Percentiles rank a stretch among this genome's conserved stretches.
Conservation (phyloP, 805 yeast genomes). For the Metschnikowia rubicola region DNA sequence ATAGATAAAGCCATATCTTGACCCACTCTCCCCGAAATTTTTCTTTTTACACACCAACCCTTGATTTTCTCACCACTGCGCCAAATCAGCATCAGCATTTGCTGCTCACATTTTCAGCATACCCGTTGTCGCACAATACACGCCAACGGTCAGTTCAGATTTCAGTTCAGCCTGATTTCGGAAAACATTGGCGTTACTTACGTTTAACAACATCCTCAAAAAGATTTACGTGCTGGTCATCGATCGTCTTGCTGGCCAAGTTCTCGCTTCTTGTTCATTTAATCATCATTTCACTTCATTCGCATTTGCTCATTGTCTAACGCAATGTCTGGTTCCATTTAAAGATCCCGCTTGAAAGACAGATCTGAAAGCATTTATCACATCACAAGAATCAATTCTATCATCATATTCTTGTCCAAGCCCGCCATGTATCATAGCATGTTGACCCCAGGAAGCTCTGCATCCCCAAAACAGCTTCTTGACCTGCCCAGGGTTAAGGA, state of each 20-base stretch:
- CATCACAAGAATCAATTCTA: not conserved
- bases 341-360: not conserved
- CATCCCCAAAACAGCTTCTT: conserved; percentile 11
- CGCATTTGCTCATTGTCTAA: not conserved
- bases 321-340: conserved; percentile 7
- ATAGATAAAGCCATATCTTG: not conserved
- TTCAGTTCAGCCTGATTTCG: conserved; percentile 6
- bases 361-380: not conserved
- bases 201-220: conserved; percentile 1
- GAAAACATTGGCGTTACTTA: not conserved
- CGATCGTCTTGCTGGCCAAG: conserved; percentile 8
- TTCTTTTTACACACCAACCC: not conserved
- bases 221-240: conserved; percentile 9
- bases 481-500: conserved; percentile 6
- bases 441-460: conserved; percentile 15
- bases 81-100: not conserved
- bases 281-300: not conserved
- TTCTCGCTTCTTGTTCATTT: not conserved
- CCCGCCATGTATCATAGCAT: not conserved
- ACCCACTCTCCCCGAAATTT: not conserved
- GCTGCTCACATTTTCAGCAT: not conserved
- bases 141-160: conserved; percentile 10
- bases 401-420: not conserved
- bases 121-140: no score
- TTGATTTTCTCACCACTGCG: not conserved